A percentile compares a stretch with the other conserved stretches of the same genome.
phyloP scores from a whole-genome alignment of 2,329 filamentous ascomycete genomes.

The Apiospora malaysiana region DNA sequence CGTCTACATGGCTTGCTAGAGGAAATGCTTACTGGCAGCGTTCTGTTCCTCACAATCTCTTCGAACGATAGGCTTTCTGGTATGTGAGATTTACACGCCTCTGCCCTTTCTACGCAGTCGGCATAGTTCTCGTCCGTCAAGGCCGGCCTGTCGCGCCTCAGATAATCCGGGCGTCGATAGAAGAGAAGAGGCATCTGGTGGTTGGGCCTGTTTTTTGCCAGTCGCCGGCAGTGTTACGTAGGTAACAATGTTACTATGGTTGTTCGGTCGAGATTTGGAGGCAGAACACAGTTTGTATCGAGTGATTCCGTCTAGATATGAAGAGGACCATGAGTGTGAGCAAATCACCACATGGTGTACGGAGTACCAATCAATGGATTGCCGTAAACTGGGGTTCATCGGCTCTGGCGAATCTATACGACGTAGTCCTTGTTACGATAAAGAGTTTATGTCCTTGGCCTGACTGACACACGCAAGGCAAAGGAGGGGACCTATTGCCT shows the following conservation, averaged over 20 bases:
- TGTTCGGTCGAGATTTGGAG: not conserved
- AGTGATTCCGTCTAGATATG: not conserved
- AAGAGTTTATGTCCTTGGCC: not conserved
- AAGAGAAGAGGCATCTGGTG: constrained; percentile 26
- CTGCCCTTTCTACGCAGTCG: constrained; percentile 29
- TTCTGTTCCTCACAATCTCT: constrained; percentile 39
- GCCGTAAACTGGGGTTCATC: not conserved
- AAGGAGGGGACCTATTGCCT: not conserved
- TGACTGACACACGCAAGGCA: not conserved
- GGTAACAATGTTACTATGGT: not conserved
- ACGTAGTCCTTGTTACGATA: constrained; percentile 1
- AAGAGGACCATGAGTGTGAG: not conserved
- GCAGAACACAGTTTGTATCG: not conserved
- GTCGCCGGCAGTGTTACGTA: not conserved
- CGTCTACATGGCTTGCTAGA: not conserved
- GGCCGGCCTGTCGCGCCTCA: constrained; percentile 26
- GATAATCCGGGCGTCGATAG: constrained; percentile 25
- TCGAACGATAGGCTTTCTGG: constrained; percentile 37
- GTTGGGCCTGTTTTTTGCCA: not conserved
- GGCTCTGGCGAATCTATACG: not conserved
- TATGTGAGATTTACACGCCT: constrained; percentile 30
- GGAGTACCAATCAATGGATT: not conserved
- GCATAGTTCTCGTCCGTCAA: constrained; percentile 28
- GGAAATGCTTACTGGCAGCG: constrained; percentile 32
- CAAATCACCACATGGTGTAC: not conserved